Conservation (phyloP, 2,329 filamentous ascomycete species). For the Penicillium oxalicum region DNA sequence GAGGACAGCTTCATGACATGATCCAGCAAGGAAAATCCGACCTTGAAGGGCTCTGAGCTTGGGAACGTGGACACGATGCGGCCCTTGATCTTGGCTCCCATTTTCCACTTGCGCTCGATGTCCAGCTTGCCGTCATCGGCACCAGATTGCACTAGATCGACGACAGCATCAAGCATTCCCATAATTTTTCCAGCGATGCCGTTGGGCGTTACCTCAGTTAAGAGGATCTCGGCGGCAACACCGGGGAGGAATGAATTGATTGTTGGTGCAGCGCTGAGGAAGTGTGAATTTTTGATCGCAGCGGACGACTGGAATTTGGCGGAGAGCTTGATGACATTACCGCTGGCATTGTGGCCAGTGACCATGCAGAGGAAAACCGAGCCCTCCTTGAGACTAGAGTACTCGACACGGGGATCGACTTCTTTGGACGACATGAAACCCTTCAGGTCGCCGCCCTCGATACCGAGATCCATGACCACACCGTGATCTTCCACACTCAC, state of each 20-base stretch:
- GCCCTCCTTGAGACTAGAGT: conserved; percentile 70
- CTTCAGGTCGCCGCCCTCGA: conserved; percentile 61
- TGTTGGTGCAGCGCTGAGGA: conserved; percentile 70
- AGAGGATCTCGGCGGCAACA: conserved; percentile 76
- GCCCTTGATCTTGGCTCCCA: conserved; percentile 76
- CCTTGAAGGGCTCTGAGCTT: conserved; percentile 67
- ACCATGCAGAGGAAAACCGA: conserved; percentile 79
- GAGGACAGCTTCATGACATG: conserved; percentile 64
- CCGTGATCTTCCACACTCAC: conserved; percentile 93
- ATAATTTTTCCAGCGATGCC: conserved; percentile 88
- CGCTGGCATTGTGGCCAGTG: conserved; percentile 65
- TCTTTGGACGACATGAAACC: conserved; percentile 86
- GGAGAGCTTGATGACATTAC: conserved; percentile 81
- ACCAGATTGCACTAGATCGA: conserved; percentile 84
- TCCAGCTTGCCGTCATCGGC: conserved; percentile 63
- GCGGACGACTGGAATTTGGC: conserved; percentile 65
- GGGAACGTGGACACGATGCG: conserved; percentile 86
- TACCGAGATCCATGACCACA: conserved; percentile 82
- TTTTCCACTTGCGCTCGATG: conserved; percentile 70
- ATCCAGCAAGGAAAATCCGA: conserved; percentile 83
- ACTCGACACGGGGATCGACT: conserved; percentile 59
- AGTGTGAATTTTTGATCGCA: conserved; percentile 59
- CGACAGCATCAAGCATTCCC: conserved; percentile 83
- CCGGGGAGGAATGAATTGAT: conserved; percentile 88
- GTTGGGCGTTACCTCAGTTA: conserved; percentile 66